Conservation (phyloP, 176 grass and related monocot species). For the Oryza punctata region DNA sequence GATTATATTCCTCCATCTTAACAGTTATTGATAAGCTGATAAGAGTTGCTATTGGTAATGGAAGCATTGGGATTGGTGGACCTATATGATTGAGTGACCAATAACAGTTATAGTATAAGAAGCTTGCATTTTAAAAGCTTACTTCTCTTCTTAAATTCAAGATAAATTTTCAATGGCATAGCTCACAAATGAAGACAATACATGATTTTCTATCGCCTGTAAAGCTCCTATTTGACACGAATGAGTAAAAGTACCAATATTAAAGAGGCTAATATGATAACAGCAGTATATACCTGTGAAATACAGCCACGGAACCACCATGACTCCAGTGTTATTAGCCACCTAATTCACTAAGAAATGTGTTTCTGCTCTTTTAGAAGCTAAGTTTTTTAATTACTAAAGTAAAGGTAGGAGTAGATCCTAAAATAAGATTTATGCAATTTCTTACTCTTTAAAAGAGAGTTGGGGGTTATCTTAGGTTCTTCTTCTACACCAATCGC, state of each 20-base stretch:
- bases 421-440: too few species aligned
- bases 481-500: too few species aligned
- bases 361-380: background rate
- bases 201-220: background rate
- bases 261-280: background rate
- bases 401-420: background rate
- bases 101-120: background rate
- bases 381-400: background rate
- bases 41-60: conserved; percentile 75
- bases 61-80: conserved; percentile 69
- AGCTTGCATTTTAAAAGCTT: background rate
- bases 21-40: conserved; percentile 80
- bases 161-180: conserved; percentile 2
- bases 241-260: background rate
- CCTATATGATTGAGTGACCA: conserved; percentile 38
- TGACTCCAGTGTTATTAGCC: too few species aligned
- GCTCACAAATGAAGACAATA: background rate
- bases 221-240: background rate
- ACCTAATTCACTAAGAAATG: background rate
- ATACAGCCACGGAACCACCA: too few species aligned
- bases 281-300: background rate
- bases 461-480: too few species aligned
- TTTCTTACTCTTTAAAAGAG: too few species aligned
- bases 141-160: background rate
- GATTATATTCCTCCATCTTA: conserved; percentile 62